phyloP scores from a whole-genome alignment of 2,329 filamentous ascomycete genomes.

The Verticillium zaregamsianum region DNA sequence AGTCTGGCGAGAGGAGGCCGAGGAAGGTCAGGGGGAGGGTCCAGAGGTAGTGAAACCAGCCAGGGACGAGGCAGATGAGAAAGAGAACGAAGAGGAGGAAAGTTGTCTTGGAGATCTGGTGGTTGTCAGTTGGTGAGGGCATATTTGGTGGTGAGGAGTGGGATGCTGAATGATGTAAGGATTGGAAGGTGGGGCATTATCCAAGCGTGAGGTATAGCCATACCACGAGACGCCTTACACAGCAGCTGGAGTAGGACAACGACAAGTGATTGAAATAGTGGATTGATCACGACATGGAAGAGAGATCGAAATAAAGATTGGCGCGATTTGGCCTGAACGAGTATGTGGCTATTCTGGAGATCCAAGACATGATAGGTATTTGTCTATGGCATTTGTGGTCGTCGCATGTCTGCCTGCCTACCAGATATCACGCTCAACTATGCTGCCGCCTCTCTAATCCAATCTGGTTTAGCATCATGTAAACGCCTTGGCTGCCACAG shows the following conservation, averaged over 20 bases:
- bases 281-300: not conserved
- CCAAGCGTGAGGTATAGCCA: not conserved
- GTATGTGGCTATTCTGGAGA: no score
- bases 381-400: no score
- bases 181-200: not conserved
- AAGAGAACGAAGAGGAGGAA: conserved; percentile 44
- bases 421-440: no score
- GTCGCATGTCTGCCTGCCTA: no score
- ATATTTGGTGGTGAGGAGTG: conserved; percentile 21
- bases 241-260: not conserved
- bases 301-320: not conserved
- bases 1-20: conserved; percentile 20
- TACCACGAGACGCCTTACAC: not conserved
- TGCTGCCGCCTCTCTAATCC: no score
- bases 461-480: no score
- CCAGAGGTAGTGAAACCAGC: conserved; percentile 48
- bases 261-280: not conserved
- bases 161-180: conserved; percentile 17
- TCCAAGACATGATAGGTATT: no score
- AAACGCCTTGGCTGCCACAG: no score
- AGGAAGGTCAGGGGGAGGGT: conserved; percentile 41
- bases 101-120: conserved; percentile 33
- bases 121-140: conserved; percentile 30
- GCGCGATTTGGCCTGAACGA: no score
- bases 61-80: conserved; percentile 47